phyloP scores from a whole-genome alignment of 163 green algal species.

The Chloromonas sp. region DNA sequence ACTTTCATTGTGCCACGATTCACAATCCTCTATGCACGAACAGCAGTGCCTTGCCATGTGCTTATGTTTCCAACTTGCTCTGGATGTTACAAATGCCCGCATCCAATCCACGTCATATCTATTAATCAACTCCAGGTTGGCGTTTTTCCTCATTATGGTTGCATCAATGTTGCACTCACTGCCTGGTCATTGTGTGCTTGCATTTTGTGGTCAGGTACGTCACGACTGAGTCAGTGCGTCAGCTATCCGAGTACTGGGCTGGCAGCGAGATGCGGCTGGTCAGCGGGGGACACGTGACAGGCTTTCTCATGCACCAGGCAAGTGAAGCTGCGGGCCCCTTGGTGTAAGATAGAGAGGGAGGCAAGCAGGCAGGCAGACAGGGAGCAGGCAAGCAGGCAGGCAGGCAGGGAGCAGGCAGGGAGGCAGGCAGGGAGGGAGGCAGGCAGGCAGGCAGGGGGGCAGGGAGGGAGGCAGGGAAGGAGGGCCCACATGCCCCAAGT shows the following conservation, averaged over 20 bases:
- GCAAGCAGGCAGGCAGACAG: no score
- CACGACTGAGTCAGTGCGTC: slow-evolving; percentile 24
- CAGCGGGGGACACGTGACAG: slow-evolving; percentile 72
- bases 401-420: no score
- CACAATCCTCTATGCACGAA: no score
- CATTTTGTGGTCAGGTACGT: slow-evolving; percentile 19
- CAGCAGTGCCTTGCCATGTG: neutral
- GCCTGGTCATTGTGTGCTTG: neutral
- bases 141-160: neutral
- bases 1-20: neutral
- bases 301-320: slow-evolving; percentile 75
- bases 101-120: neutral
- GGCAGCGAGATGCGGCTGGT: slow-evolving; percentile 65
- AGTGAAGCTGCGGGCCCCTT: neutral
- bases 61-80: neutral
- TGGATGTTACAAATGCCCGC: neutral
- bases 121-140: neutral
- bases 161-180: neutral
- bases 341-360: no score
- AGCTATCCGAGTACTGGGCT: slow-evolving; percentile 55
- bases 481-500: no score
- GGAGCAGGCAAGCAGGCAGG: no score
- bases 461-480: no score
- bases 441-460: no score
- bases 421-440: no score